phyloP scores from a whole-genome alignment of 768 basidiomycete species.

The Pleurotus ostreatus region DNA sequence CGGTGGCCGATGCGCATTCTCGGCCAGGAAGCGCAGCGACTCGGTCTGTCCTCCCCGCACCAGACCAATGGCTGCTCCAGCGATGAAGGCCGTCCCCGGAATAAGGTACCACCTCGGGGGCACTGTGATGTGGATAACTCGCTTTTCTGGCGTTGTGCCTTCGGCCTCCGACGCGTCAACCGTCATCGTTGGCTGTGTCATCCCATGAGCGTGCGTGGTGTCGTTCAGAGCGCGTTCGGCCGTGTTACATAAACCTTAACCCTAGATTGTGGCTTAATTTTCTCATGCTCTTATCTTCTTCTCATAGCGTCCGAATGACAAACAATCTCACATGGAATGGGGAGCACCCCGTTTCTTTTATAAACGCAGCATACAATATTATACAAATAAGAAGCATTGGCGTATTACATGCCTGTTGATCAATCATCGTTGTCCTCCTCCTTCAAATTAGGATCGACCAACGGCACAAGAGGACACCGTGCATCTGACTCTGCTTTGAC shows the following conservation, averaged over 20 bases:
- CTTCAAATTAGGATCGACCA: too few species aligned
- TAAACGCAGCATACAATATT: too few species aligned
- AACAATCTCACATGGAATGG: too few species aligned
- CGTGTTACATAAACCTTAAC: background rate
- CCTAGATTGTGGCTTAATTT: slow-evolving; percentile 1
- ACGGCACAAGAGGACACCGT: too few species aligned
- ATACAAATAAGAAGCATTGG: too few species aligned
- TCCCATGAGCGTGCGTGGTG: slow-evolving; percentile 6
- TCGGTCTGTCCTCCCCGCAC: slow-evolving; percentile 68
- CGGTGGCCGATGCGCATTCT: slow-evolving; percentile 86
- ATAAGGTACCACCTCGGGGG: slow-evolving; percentile 60
- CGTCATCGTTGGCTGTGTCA: slow-evolving; percentile 5
- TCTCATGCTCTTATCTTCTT: background rate
- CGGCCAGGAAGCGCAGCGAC: slow-evolving; percentile 82
- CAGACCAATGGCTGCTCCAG: slow-evolving; percentile 68
- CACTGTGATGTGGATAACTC: slow-evolving; percentile 34
- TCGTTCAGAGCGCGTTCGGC: background rate
- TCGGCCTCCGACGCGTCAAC: slow-evolving; percentile 12
- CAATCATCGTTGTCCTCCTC: too few species aligned
- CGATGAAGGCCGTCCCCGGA: slow-evolving; percentile 52
- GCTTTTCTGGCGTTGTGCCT: slow-evolving; percentile 10
- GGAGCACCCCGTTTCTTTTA: too few species aligned
- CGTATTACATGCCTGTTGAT: too few species aligned
- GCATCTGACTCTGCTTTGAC: background rate
- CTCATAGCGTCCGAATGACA: background rate